Conservation (phyloP, 495 filamentous ascomycete genomes). For the Hamigera avellanea region DNA sequence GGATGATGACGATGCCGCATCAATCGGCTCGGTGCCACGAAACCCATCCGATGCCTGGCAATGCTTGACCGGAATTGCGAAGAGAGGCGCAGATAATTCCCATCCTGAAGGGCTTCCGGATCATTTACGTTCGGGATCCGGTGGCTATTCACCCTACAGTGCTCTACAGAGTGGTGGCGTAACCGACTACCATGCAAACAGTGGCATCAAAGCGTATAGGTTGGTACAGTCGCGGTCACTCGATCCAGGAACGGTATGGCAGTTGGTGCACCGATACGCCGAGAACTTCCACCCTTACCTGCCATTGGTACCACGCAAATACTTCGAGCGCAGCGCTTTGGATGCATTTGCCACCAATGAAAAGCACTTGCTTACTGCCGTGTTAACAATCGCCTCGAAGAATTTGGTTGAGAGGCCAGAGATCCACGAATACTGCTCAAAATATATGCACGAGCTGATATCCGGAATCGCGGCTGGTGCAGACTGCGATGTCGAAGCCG, state of each 20-base stretch:
- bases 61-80: conserved; percentile 30
- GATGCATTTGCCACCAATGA: conserved; percentile 40
- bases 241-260: conserved; percentile 33
- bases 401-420: conserved; percentile 44
- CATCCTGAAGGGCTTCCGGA: conserved; percentile 11
- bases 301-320: conserved; percentile 43
- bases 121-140: conserved; percentile 11
- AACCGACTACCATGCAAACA: conserved; percentile 17
- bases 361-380: conserved; percentile 48
- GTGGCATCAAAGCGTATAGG: conserved; percentile 34
- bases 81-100: conserved; percentile 15
- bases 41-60: conserved; percentile 41
- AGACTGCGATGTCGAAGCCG: conserved; percentile 49
- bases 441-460: conserved; percentile 51
- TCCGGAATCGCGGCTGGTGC: conserved; percentile 48
- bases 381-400: conserved; percentile 51
- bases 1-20: conserved; percentile 29
- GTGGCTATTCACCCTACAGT: conserved; percentile 16
- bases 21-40: conserved; percentile 29
- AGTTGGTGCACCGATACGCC: conserved; percentile 40
- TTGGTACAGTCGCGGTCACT: conserved; percentile 40
- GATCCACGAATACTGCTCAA: conserved; percentile 48
- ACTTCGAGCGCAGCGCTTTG: conserved; percentile 37
- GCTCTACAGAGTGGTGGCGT: conserved; percentile 18
- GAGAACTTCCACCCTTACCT: conserved; percentile 52